Evolutionary conservation across 2,329 filamentous ascomycete species (phyloP), one percentile per base, ranked within the genome.

Genomic region (Colletotrichum acutatum): DNA sequence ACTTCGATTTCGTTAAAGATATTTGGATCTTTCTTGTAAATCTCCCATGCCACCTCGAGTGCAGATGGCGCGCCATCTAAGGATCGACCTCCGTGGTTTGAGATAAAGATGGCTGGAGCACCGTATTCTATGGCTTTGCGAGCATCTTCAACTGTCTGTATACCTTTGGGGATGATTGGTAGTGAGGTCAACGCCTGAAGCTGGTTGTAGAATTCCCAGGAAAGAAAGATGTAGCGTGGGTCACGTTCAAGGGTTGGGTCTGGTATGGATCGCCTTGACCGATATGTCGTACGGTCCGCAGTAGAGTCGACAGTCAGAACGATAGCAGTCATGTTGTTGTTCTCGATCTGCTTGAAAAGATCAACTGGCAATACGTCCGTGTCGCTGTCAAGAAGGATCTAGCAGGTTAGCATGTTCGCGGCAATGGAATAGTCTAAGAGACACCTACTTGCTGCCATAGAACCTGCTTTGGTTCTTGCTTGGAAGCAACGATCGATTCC

Each of bases 81-180:
- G 28, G 28, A 30, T 30, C 28, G 28, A 30, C 28, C 28, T 30
- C 28, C 28, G 28, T 30, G 84, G 68, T 85, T 86, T 54, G 81
- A 84, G 2, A 86, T 79, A 22, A 84, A 79, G 64, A 85, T 82
- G 1, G 82, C 83, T 46, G 84, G 80, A 19, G 83, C 77, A 1
- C 82, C 83, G 52, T 83, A 74, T 32, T 81, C 76, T 7, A 82
- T 78, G 1, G 84, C 84, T 2, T 80, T 72, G n/a, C 78, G 74
- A 14, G 83, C 84, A 66, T 86, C 83, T 11, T 84, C 81, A 3
- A 83, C 82, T 7, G 79, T 83, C 72, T 83, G 77, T 3, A 86
- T 80, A 3, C 84, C 84, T 62, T 85, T 85, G 52, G 84, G 78
- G 14, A 86, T 79, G 26, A 85, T 82, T 0, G 83, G 83, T 4